Evolutionary conservation across 164 flowering plant species (phyloP).

Genomic region (Macadamia tetraphylla): DNA sequence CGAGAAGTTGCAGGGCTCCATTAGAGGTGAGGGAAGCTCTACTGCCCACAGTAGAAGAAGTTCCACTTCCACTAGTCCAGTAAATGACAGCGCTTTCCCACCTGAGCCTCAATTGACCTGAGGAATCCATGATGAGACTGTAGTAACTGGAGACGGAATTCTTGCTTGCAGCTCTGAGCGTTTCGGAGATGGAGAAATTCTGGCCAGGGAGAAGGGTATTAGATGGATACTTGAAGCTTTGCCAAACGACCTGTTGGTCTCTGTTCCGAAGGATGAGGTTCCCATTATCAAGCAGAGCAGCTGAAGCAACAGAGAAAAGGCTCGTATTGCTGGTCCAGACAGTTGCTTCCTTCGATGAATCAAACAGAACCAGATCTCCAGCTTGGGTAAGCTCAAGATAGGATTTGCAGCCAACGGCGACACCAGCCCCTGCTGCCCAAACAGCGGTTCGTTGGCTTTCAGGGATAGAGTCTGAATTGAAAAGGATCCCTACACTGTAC

Average conservation of each 20-base stretch:
- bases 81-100: slow-evolving; percentile 56
- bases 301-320: slow-evolving; percentile 41
- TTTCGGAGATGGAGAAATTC: slow-evolving; percentile 25
- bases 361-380: slow-evolving; percentile 59
- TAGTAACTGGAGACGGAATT: slow-evolving; percentile 54
- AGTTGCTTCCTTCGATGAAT: slow-evolving; percentile 28
- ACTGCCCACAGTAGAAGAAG: slow-evolving; percentile 12
- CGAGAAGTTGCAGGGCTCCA: slow-evolving; percentile 53
- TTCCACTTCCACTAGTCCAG: slow-evolving; percentile 38
- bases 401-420: slow-evolving; percentile 36
- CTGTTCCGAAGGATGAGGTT: slow-evolving; percentile 47
- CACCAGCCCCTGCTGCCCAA: slow-evolving; percentile 67
- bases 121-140: slow-evolving; percentile 35
- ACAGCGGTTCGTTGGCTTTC: slow-evolving; percentile 32
- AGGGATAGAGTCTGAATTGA: slow-evolving; percentile 47
- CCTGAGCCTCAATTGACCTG: slow-evolving; percentile 43
- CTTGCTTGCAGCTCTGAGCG: slow-evolving; percentile 47
- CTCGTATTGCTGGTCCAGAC: slow-evolving; percentile 54
- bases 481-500: slow-evolving; percentile 48
- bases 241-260: slow-evolving; percentile 44
- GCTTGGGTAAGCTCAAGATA: slow-evolving; percentile 37
- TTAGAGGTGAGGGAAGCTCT: slow-evolving; percentile 34
- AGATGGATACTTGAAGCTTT: slow-evolving; percentile 55
- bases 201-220: slow-evolving; percentile 77
- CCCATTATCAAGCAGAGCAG: slow-evolving; percentile 54